Conservation (phyloP, 805 yeast species). For the Candida coquimbonensis region DNA sequence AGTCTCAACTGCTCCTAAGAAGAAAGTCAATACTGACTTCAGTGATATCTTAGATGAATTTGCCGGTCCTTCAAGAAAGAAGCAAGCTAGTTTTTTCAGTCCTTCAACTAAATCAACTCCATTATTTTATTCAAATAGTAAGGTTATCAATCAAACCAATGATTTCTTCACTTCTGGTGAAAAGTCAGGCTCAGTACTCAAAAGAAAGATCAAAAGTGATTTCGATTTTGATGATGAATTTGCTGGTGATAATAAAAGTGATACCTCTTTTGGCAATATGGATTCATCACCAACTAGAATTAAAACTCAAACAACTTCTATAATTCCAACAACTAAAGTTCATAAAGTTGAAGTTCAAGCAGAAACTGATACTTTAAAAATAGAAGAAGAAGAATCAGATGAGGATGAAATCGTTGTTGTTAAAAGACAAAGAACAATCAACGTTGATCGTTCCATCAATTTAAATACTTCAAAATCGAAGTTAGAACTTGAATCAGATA, state of each 20-base stretch:
- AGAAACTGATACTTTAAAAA: constrained; percentile 24
- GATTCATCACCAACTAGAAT: constrained; percentile 34
- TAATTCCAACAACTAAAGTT: background rate
- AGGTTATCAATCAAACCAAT: constrained; percentile 18
- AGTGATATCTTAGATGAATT: constrained; percentile 56
- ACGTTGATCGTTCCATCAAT: constrained; percentile 36
- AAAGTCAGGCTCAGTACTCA: constrained; percentile 22
- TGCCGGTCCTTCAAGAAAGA: constrained; percentile 13
- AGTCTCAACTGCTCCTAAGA: constrained; percentile 24
- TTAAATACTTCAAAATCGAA: constrained; percentile 20
- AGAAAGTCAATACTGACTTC: constrained; percentile 45
- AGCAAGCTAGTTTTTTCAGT: constrained; percentile 10
- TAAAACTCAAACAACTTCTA: constrained; percentile 12
- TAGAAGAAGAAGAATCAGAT: constrained; percentile 37
- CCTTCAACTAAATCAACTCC: constrained; percentile 13
- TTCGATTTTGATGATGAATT: constrained; percentile 26
- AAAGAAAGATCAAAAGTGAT: constrained; percentile 13
- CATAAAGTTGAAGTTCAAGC: background rate
- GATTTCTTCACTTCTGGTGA: constrained; percentile 22
- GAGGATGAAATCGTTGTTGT: constrained; percentile 55
- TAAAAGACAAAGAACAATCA: constrained; percentile 41
- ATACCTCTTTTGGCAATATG: constrained; percentile 22
- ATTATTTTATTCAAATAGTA: constrained; percentile 20
- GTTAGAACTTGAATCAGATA: constrained; percentile 11
- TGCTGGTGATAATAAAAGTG: constrained; percentile 18